Evolutionary conservation across 441 rosid genomes (phyloP), one percentile per base, ranked within the genome.

Genomic region (Melianthus villosus): DNA sequence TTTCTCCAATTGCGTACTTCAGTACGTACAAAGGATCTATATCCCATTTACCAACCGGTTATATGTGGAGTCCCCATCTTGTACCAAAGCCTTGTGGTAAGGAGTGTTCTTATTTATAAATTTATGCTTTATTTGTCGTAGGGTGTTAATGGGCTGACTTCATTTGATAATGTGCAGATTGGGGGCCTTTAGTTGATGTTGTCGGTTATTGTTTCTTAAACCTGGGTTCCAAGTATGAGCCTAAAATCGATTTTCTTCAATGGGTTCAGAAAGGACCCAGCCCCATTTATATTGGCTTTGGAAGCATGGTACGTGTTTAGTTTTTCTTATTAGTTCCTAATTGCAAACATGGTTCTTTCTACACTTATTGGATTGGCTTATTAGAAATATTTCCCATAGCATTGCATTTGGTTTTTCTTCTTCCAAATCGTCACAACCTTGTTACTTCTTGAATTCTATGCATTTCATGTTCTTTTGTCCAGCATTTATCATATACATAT

Each of bases 11-110:
- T 22, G 94, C 98, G 33, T 89, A 84, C 73, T 84, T 84, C 60
- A 84, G 96, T 57, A 82, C 78, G 48, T 84, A 89, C 71, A 57
- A 73, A 49, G 98, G 96, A 52, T 89, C 98, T 16, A 72, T 89
- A 59, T 77, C 94, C 29, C 96, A 89, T 59, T 59, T 89, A 50
- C 98, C 98, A 50, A 89, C 94, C 6, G 96, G 80, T 65, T 84
- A 89, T 64, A 68, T 89, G 86, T 89, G 98, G 96, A 89, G 98
- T 64, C 81, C 96, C 34, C 82, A 77, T 55, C 76, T 89, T 42
- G 96, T 89, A 63, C 86, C 98, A 54, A 89, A 89, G 66, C 98
- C 98, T 46, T 71, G 42, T 52, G 98, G 98, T 89, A 63, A 59
- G 53, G n/a, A n/a, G n/a, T n/a, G n/a, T n/a, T n/a, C n/a, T n/a